Conservation (phyloP, 768 basidiomycete genomes). For the Phylloporus rhodoxanthus region DNA sequence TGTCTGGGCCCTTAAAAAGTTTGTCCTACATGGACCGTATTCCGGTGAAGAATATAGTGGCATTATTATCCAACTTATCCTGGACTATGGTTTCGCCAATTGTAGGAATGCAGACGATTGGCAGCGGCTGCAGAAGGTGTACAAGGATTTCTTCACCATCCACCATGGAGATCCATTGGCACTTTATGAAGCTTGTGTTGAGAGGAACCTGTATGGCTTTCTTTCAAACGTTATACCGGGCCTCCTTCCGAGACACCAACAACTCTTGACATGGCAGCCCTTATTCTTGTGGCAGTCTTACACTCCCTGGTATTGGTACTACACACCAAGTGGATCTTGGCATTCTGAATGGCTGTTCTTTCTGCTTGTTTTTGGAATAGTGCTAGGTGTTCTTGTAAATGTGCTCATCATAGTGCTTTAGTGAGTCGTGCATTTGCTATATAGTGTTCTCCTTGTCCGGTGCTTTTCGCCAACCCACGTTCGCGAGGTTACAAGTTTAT, state of each 20-base stretch:
- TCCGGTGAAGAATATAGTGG: neutral
- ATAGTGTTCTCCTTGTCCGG: neutral
- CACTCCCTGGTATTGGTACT: no score
- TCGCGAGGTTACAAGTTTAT: no score
- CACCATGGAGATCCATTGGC: conserved; percentile 24
- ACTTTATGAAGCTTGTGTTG: conserved; percentile 33
- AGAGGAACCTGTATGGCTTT: conserved; percentile 29
- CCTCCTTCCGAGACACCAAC: neutral
- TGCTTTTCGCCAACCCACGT: no score
- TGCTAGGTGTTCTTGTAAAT: neutral
- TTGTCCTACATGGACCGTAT: neutral
- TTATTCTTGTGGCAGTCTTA: no score
- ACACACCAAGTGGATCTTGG: no score
- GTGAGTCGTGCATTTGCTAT: neutral
- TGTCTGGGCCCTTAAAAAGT: conserved; percentile 12
- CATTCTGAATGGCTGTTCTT: no score
- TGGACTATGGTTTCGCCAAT: conserved; percentile 14
- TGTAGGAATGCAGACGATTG: conserved; percentile 3
- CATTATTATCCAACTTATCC: neutral
- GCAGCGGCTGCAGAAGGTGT: conserved; percentile 26
- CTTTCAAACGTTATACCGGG: conserved; percentile 16
- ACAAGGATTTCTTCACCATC: conserved; percentile 30
- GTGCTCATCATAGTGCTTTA: neutral
- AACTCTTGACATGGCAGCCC: no score
- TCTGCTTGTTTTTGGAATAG: no score